Evolutionary conservation across 352 stramenopile species (phyloP), one percentile per base, ranked within the genome.

Genomic region (Halophytophthora polymorphica): DNA sequence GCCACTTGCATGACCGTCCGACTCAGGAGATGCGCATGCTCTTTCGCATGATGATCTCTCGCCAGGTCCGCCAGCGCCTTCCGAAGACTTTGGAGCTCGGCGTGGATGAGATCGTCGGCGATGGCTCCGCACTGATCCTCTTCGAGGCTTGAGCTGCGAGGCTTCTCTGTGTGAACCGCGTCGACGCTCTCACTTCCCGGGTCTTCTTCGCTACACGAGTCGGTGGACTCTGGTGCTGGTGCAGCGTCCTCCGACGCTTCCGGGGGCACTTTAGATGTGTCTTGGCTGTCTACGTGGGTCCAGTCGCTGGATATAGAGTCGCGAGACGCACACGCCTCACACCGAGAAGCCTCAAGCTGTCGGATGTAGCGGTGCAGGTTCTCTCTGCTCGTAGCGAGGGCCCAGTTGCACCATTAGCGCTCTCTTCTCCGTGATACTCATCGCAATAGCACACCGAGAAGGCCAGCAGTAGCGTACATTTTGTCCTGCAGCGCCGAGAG

Each of bases 351-450:
- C 28, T 89, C 71, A 0, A 89, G 50, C 23, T 77, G 55, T 2
- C 41, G 67, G 49, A 88, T 83, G 60, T 90, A 86, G 43, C 50
- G 45, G 31, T 61, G 77, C 14, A 88, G 37, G 5, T 64, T 86
- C 34, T 77, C 71, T 18, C 66, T 75, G 41, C 23, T 45, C 3
- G 28, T 8, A 31, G 25, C 8, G 25, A 4, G n/a, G 8, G 8
- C 25, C 4, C 25, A 31, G 4, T 10, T 31, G 4, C 25, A 31
- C 4, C 25, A 31, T 31, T 8, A 31, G 25, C 25, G 8, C 25
- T 31, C 4, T 8, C 25, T 4, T 31, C 13, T 34, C 1, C 8
- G 14, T 35, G 8, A 29, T 14, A 31, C 17, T 11, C 31, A 23
- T 36, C 25, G 17, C 18, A 10, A 34, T 31, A 14, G 14, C 15